phyloP scores from a whole-genome alignment of 2,329 filamentous ascomycete species.

The Ampelomyces quisqualis region DNA sequence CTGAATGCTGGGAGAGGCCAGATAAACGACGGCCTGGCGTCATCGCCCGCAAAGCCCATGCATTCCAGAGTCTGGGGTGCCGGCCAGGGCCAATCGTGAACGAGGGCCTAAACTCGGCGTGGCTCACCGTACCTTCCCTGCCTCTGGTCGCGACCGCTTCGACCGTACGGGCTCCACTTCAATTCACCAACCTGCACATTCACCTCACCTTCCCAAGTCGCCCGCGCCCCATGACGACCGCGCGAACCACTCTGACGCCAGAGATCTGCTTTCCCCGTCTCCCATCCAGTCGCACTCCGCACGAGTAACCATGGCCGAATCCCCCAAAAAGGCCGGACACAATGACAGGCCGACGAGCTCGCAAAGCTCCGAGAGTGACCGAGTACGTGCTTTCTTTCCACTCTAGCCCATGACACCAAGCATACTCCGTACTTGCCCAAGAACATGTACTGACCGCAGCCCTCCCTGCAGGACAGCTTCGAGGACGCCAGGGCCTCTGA shows the following conservation, averaged over 20 bases:
- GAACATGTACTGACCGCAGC: slow-evolving; percentile 13
- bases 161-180: slow-evolving; percentile 13
- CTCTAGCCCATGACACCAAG: neutral
- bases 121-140: slow-evolving; percentile 12
- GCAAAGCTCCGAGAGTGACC: slow-evolving; percentile 36
- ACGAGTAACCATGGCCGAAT: slow-evolving; percentile 12
- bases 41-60: slow-evolving; percentile 1
- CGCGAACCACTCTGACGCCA: neutral
- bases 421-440: neutral
- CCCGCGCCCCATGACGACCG: slow-evolving; percentile 3
- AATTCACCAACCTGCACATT: slow-evolving; percentile 17
- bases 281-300: slow-evolving; percentile 8
- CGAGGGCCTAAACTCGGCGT: slow-evolving; percentile 6
- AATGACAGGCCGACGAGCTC: slow-evolving; percentile 32
- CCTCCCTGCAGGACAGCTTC: slow-evolving; percentile 65
- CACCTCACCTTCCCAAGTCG: slow-evolving; percentile 8
- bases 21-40: slow-evolving; percentile 3
- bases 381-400: slow-evolving; percentile 16
- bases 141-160: slow-evolving; percentile 4
- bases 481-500: slow-evolving; percentile 82
- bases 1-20: neutral
- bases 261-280: slow-evolving; percentile 5
- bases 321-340: slow-evolving; percentile 24
- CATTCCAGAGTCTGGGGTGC: slow-evolving; percentile 1
- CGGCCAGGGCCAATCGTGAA: neutral